Evolutionary conservation across 805 yeast species (phyloP).

Genomic region (Metschnikowia dekortorum): DNA sequence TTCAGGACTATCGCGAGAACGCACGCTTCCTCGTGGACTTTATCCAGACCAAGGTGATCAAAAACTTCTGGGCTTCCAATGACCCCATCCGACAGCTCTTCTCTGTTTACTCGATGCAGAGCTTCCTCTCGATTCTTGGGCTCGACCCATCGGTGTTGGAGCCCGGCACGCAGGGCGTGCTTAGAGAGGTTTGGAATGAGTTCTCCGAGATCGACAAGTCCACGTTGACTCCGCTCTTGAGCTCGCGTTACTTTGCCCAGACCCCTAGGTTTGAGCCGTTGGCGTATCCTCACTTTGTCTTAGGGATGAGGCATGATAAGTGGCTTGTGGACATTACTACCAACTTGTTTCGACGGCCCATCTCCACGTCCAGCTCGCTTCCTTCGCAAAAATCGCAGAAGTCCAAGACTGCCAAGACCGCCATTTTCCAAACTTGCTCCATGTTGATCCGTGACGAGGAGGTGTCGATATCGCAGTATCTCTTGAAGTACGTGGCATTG

Average conservation of each 20-base stretch:
- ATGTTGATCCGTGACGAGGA: constrained; percentile 67
- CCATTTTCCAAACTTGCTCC: constrained; percentile 60
- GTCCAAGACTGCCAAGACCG: constrained; percentile 15
- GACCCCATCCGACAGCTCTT: constrained; percentile 82
- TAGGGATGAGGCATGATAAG: constrained; percentile 49
- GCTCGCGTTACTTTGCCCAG: constrained; percentile 69
- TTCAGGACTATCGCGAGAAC: constrained; percentile 60
- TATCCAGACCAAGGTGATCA: constrained; percentile 67
- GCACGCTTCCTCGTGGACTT: constrained; percentile 59
- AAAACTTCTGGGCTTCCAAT: constrained; percentile 83
- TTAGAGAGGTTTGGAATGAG: constrained; percentile 48
- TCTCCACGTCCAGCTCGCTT: constrained; percentile 8
- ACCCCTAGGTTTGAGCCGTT: constrained; percentile 44
- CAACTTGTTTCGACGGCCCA: constrained; percentile 53
- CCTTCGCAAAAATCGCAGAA: constrained; percentile 8
- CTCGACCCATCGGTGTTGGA: constrained; percentile 27
- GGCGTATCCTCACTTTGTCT: constrained; percentile 61
- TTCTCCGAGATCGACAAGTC: constrained; percentile 65
- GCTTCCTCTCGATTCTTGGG: constrained; percentile 62
- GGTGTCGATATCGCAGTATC: constrained; percentile 59
- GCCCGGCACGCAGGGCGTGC: constrained; percentile 17
- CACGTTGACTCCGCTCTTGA: constrained; percentile 68
- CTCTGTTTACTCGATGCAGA: constrained; percentile 87
- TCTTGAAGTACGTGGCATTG: constrained; percentile 74
- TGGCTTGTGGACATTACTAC: constrained; percentile 75